These are phyloP conservation scores for Amaranthus tricolor DNA, from an alignment of 179 eudicot species.

Conservation along the genomic window DNA sequence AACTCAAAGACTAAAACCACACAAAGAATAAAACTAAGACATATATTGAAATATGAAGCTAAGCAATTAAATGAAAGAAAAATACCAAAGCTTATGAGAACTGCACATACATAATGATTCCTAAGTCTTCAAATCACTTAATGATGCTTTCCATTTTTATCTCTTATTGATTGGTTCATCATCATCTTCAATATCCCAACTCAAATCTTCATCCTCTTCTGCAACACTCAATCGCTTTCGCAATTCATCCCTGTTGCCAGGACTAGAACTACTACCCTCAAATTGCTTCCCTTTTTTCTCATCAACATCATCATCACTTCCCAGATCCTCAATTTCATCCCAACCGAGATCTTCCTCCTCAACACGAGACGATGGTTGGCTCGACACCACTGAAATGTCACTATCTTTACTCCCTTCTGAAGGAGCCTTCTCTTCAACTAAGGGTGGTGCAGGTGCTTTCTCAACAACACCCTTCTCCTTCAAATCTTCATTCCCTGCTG, in stretches of 20 bases:
- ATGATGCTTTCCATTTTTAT: background rate
- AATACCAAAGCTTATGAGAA: background rate
- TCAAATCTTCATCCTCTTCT: slow-evolving; percentile 70
- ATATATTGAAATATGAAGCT: background rate
- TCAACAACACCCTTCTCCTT: slow-evolving; percentile 23
- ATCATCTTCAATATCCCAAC: slow-evolving; percentile 89
- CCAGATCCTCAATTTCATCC: slow-evolving; percentile 91
- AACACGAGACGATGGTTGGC: slow-evolving; percentile 29
- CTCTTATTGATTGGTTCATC: slow-evolving; percentile 50
- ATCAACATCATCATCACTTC: slow-evolving; percentile 60
- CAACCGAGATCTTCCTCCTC: slow-evolving; percentile 56
- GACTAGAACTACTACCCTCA: slow-evolving; percentile 29
- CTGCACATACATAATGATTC: background rate
- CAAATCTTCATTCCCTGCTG: slow-evolving; percentile 14
- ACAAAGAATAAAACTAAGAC: slow-evolving; percentile 8
- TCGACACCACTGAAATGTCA: slow-evolving; percentile 45
- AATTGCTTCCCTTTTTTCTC: slow-evolving; percentile 35
- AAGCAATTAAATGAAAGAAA: slow-evolving; percentile 1
- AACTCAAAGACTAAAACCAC: slow-evolving; percentile 6
- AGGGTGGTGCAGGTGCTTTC: background rate
- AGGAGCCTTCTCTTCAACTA: slow-evolving; percentile 31
- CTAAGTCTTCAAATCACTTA: background rate
- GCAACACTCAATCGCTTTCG: slow-evolving; percentile 53
- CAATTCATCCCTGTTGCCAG: slow-evolving; percentile 41
- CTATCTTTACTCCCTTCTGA: slow-evolving; percentile 48